Evolutionary conservation across 2,329 filamentous ascomycete species (phyloP).

Genomic region (Exophiala aquamarina): DNA sequence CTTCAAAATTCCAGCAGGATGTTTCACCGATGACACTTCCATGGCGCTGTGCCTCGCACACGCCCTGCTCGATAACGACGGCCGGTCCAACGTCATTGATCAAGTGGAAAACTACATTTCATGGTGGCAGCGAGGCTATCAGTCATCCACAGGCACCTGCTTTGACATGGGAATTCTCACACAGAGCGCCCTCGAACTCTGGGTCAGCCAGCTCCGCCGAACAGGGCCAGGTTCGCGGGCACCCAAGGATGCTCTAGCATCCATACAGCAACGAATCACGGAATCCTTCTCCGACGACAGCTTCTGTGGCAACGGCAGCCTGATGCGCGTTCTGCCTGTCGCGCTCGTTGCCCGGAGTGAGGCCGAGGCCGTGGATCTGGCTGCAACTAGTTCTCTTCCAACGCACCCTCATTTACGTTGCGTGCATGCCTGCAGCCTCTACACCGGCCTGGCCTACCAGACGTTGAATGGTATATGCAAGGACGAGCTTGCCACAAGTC

Average conservation of each 20-base stretch:
- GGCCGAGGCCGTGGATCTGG: constrained; percentile 19
- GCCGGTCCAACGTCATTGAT: constrained; percentile 30
- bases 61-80: constrained; percentile 36
- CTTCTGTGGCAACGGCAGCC: constrained; percentile 41
- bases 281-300: constrained; percentile 16
- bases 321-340: constrained; percentile 44
- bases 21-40: constrained; percentile 46
- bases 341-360: constrained; percentile 34
- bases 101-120: constrained; percentile 37
- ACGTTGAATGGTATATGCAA: constrained; percentile 33
- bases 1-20: constrained; percentile 39
- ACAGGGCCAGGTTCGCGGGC: not conserved
- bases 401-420: constrained; percentile 43
- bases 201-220: constrained; percentile 27
- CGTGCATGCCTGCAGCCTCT: constrained; percentile 41
- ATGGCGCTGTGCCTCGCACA: constrained; percentile 45
- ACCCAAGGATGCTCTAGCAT: not conserved
- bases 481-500: constrained; percentile 26
- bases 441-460: constrained; percentile 34
- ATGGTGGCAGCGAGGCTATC: constrained; percentile 39
- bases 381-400: constrained; percentile 30
- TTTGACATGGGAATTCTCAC: constrained; percentile 44
- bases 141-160: constrained; percentile 35
- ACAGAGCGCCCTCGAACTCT: constrained; percentile 32
- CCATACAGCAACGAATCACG: constrained; percentile 10